A percentile compares a stretch with the other conserved stretches of the same genome.
Conservation (phyloP, 805 yeast genomes). For the Suhomyces sp. region DNA sequence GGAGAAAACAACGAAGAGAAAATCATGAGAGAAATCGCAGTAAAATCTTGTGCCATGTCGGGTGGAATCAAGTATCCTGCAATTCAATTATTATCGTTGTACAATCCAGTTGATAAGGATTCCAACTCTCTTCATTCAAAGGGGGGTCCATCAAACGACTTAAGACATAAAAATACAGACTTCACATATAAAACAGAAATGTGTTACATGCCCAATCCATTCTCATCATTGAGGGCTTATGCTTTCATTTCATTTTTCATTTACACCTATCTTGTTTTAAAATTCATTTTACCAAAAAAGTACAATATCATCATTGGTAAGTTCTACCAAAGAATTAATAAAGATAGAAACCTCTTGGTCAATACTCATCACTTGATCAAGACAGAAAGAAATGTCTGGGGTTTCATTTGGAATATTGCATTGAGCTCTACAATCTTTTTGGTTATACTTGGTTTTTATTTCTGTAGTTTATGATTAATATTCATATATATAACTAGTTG, state of each 20-base stretch:
- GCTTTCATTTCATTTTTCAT: constrained; percentile 7
- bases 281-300: constrained; percentile 8
- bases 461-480: neutral
- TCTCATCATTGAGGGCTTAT: constrained; percentile 22
- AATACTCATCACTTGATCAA: too few species aligned
- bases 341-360: too few species aligned
- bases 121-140: neutral
- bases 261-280: constrained; percentile 13
- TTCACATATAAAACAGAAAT: constrained; percentile 42
- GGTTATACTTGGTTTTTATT: neutral
- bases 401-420: neutral
- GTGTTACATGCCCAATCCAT: constrained; percentile 61
- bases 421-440: neutral
- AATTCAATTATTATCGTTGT: constrained; percentile 72
- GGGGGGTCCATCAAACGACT: neutral
- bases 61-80: constrained; percentile 89
- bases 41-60: constrained; percentile 89
- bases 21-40: constrained; percentile 65
- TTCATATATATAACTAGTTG: too few species aligned
- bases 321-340: neutral
- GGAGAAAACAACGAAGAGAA: constrained; percentile 13
- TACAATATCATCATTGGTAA: constrained; percentile 1
- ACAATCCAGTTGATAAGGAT: constrained; percentile 38
- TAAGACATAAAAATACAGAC: neutral
- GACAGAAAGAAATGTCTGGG: too few species aligned